Evolutionary conservation across 495 filamentous ascomycete species (phyloP).

Genomic region (Xylaria acuta): DNA sequence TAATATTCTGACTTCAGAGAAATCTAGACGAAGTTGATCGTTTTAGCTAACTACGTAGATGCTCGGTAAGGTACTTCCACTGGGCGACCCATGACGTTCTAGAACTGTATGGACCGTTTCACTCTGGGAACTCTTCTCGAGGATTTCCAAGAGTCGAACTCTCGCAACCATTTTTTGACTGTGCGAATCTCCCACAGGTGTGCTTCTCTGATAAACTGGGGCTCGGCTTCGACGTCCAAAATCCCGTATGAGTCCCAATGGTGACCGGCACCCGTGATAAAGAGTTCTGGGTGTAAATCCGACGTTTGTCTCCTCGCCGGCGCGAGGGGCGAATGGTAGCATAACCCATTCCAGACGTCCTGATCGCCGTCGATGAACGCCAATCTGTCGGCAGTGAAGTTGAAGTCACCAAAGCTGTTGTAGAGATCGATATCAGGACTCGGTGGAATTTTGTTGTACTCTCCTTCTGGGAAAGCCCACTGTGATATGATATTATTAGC

Average conservation of each 20-base stretch:
- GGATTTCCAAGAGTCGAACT: slow-evolving; percentile 34
- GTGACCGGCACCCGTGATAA: slow-evolving; percentile 55
- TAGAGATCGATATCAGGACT: slow-evolving; percentile 46
- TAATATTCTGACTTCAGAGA: neutral
- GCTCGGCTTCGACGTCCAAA: slow-evolving; percentile 52
- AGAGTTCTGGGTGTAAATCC: slow-evolving; percentile 49
- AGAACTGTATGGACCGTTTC: neutral
- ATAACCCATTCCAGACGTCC: slow-evolving; percentile 55
- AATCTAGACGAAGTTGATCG: neutral
- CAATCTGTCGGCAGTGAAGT: slow-evolving; percentile 51
- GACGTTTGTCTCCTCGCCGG: slow-evolving; percentile 36
- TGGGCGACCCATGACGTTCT: neutral
- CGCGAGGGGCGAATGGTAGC: slow-evolving; percentile 52
- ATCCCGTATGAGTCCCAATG: slow-evolving; percentile 59
- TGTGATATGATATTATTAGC: neutral
- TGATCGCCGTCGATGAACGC: slow-evolving; percentile 57
- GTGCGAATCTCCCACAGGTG: slow-evolving; percentile 57
- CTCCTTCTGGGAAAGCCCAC: slow-evolving; percentile 55
- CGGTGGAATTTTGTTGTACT: slow-evolving; percentile 50
- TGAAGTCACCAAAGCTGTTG: slow-evolving; percentile 52
- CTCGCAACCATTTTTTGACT: slow-evolving; percentile 43
- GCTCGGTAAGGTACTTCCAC: neutral
- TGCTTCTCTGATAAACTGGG: slow-evolving; percentile 56
- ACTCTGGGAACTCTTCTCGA: slow-evolving; percentile 11
- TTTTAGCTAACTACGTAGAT: neutral